phyloP scores from a whole-genome alignment of 345 rosid genomes.

The Leavenworthia alabamica region DNA sequence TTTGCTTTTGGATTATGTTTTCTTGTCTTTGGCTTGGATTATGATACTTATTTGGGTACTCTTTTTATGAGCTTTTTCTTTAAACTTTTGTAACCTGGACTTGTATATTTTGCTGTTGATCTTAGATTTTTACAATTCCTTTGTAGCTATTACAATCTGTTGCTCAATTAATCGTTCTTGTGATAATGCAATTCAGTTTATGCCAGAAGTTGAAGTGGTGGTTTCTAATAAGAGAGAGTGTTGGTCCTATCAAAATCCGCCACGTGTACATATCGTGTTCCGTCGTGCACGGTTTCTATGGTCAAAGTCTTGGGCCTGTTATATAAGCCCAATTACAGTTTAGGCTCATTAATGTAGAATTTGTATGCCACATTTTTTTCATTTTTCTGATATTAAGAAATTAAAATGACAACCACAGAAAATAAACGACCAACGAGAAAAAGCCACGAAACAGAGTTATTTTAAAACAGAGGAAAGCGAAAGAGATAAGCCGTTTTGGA shows the following conservation, averaged over 20 bases:
- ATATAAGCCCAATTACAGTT: neutral
- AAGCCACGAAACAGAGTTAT: conserved; percentile 1
- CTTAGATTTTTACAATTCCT: too few species aligned
- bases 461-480: neutral
- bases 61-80: too few species aligned
- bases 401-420: conserved; percentile 18
- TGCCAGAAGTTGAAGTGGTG: too few species aligned
- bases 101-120: too few species aligned
- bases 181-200: too few species aligned
- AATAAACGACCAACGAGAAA: neutral
- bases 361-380: neutral
- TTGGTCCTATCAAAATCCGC: neutral
- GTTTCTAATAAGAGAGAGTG: conserved; percentile 54
- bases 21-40: too few species aligned
- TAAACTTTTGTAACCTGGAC: too few species aligned
- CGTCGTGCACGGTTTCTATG: conserved; percentile 14
- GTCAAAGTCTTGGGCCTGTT: neutral
- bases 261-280: conserved; percentile 30
- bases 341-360: neutral
- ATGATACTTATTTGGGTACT: too few species aligned
- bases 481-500: conserved; percentile 31
- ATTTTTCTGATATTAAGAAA: neutral
- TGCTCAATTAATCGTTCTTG: too few species aligned
- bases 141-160: too few species aligned
- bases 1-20: too few species aligned